Percentiles rank a stretch among this genome's conserved stretches.
These are phyloP conservation scores for Luvunga scandens DNA, from an alignment of 345 rosid species.

Conservation along the genomic window DNA sequence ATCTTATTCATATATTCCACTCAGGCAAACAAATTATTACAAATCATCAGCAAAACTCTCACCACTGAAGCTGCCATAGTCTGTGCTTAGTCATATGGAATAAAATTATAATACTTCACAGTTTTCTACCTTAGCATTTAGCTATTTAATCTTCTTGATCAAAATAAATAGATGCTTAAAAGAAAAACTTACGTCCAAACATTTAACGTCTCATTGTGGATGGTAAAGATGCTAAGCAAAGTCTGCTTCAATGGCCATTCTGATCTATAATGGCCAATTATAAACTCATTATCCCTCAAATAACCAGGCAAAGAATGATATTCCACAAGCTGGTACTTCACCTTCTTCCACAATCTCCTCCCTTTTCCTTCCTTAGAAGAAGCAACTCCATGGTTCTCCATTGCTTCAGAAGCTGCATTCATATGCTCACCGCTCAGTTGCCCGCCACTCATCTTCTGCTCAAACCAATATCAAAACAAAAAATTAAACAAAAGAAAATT, in stretches of 20 bases:
- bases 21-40: neutral
- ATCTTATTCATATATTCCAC: neutral
- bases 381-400: conserved; percentile 32
- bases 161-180: neutral
- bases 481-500: neutral
- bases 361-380: conserved; percentile 58
- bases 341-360: conserved; percentile 81
- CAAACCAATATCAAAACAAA: conserved; percentile 7
- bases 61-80: neutral
- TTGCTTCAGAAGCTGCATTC: conserved; percentile 33
- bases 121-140: neutral
- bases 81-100: neutral
- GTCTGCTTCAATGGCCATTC: conserved; percentile 94
- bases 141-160: neutral
- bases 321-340: conserved; percentile 87
- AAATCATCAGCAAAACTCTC: neutral
- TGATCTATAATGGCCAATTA: conserved; percentile 77
- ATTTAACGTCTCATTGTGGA: conserved; percentile 91
- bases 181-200: conserved; percentile 80
- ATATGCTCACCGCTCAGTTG: conserved; percentile 23
- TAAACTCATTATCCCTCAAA: conserved; percentile 84
- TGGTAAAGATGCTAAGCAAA: conserved; percentile 74
- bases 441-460: conserved; percentile 37
- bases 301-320: conserved; percentile 82
- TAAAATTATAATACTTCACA: neutral